phyloP scores from a whole-genome alignment of 2,329 filamentous ascomycete genomes.

The Nemania sp. region DNA sequence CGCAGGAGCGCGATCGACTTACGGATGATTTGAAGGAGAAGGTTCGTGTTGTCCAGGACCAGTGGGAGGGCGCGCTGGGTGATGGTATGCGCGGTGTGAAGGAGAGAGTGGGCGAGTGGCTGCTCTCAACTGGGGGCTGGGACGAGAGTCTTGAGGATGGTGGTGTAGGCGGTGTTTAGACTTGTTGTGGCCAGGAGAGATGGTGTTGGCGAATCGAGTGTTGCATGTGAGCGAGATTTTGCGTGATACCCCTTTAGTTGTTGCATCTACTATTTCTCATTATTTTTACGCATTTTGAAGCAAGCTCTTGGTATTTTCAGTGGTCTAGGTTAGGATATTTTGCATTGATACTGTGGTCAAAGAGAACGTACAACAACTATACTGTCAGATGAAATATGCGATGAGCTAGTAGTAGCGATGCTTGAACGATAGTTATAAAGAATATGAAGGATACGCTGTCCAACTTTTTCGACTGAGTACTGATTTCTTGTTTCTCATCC shows the following conservation, averaged over 20 bases:
- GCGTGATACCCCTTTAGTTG: constrained; percentile 24
- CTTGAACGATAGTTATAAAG: constrained; percentile 10
- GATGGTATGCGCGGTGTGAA: constrained; percentile 74
- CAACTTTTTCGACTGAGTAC: background rate
- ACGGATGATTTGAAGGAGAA: constrained; percentile 92
- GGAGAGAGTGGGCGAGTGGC: constrained; percentile 71
- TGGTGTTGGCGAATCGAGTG: background rate
- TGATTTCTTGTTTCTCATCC: background rate
- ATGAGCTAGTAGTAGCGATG: constrained; percentile 12
- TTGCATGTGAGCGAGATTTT: constrained; percentile 11
- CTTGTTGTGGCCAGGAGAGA: constrained; percentile 37
- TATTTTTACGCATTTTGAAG: constrained; percentile 4
- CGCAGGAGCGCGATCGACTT: constrained; percentile 69
- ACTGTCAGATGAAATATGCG: constrained; percentile 4
- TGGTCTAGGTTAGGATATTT: no score
- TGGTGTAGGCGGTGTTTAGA: constrained; percentile 52
- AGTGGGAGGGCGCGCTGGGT: constrained; percentile 88
- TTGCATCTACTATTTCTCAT: constrained; percentile 15
- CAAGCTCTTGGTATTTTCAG: no score
- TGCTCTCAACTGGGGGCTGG: constrained; percentile 83
- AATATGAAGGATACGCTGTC: constrained; percentile 11
- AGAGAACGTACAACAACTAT: background rate
- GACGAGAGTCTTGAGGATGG: constrained; percentile 72
- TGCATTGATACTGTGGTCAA: no score
- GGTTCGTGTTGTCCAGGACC: constrained; percentile 84